Conservation (phyloP, 2,329 filamentous ascomycete species). For the Colletotrichum sp. region DNA sequence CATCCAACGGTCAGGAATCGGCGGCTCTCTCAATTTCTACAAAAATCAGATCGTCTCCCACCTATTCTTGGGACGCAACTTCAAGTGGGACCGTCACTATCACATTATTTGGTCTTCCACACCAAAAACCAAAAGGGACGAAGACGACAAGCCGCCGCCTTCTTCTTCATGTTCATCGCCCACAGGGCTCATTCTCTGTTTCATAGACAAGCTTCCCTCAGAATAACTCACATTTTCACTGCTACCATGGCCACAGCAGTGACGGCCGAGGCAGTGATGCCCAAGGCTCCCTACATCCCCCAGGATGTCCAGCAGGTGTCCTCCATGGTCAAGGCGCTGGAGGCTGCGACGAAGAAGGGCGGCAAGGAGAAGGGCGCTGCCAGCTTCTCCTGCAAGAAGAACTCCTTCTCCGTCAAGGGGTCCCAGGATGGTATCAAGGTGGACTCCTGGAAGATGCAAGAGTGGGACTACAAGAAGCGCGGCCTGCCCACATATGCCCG, state of each 20-base stretch:
- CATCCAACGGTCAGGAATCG: not conserved
- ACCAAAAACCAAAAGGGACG: not conserved
- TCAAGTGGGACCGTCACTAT: not conserved
- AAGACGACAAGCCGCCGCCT: not conserved
- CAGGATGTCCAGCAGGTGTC: constrained; percentile 75
- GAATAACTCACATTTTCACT: not conserved
- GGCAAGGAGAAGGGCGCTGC: constrained; percentile 58
- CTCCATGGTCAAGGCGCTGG: constrained; percentile 68
- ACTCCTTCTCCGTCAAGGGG: constrained; percentile 70
- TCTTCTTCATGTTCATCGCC: constrained; percentile 3
- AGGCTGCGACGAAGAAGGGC: constrained; percentile 58
- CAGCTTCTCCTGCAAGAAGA: constrained; percentile 76
- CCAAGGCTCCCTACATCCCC: constrained; percentile 63
- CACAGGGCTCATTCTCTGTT: not conserved
- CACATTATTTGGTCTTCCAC: not conserved
- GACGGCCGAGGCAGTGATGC: constrained; percentile 29
- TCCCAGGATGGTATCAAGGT: constrained; percentile 72
- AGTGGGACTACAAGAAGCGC: constrained; percentile 93
- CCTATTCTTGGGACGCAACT: not conserved
- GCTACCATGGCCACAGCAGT: constrained; percentile 6
- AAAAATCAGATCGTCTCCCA: not conserved
- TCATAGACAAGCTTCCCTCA: constrained; percentile 2
- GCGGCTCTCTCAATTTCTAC: not conserved
- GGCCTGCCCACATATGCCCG: constrained; percentile 91
- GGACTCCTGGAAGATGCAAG: constrained; percentile 91